Evolutionary conservation across 2,329 filamentous ascomycete genomes (phyloP).

Genomic region (Paracoccidioides lutzii): DNA sequence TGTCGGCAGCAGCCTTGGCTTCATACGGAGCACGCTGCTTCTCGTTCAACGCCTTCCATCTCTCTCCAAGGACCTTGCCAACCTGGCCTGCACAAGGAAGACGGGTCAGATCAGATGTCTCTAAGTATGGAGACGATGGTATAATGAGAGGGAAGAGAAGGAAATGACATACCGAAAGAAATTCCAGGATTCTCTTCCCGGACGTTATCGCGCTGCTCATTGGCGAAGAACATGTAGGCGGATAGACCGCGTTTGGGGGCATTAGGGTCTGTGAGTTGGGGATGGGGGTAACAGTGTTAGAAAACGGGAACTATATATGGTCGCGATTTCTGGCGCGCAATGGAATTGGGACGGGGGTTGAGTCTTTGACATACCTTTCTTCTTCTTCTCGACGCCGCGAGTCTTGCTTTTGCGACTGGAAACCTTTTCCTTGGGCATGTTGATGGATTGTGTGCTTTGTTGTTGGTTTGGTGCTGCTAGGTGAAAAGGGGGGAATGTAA

Average conservation of each 20-base stretch:
- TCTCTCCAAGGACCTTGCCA: constrained; percentile 94
- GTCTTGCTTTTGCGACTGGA: constrained; percentile 47
- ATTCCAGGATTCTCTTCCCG: constrained; percentile 97
- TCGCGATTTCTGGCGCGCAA: too few relatives aligned
- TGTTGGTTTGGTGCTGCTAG: neutral
- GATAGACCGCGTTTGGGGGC: constrained; percentile 98
- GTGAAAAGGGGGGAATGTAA: neutral
- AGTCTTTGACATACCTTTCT: constrained; percentile 48
- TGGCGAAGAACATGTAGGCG: constrained; percentile 99
- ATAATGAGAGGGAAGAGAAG: neutral
- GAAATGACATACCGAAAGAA: constrained; percentile 61
- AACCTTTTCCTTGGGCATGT: constrained; percentile 55
- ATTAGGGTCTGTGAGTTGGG: constrained; percentile 60
- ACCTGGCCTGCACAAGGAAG: constrained; percentile 59
- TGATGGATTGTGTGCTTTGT: constrained; percentile 21
- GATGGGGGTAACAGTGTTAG: neutral
- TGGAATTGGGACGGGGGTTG: neutral
- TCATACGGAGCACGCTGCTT: constrained; percentile 91
- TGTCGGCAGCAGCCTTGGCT: constrained; percentile 90
- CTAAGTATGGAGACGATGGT: neutral
- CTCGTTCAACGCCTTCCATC: constrained; percentile 93
- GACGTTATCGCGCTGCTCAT: constrained; percentile 96
- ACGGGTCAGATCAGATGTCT: neutral
- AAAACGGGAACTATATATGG: too few relatives aligned
- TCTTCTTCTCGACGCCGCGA: constrained; percentile 51